Evolutionary conservation across 257 asterid species (phyloP), one percentile per base, ranked within the genome.

Genomic region (Voacanga thouarsii): DNA sequence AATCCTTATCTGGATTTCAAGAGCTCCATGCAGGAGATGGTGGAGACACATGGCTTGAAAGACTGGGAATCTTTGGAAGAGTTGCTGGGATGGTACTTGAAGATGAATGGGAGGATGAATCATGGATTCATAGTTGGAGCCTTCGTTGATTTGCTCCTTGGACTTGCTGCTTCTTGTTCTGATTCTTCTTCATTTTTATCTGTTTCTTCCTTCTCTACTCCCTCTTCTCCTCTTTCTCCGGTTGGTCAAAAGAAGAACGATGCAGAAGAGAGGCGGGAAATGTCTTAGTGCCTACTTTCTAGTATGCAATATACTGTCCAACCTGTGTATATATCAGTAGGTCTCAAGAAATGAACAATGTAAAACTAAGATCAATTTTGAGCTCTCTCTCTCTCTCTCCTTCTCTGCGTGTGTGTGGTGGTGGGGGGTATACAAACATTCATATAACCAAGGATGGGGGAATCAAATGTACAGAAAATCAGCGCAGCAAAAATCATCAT

Each of bases 21-120:
- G 91, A 87, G 75, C 57, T 94, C 99, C 6, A 94, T 94, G 94
- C 80, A 84, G 50, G 99, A 94, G 49, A 92, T 94, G 99, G 93
- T 94, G 88, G 95, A 92, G 88, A 84, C 82, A 56, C 89, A 89
- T 72, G 97, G 93, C 3, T 14, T 92, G 56, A 85, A 89, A 82
- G 95, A 90, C 19, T 94, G 99, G 99, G 96, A 91, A 39, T 71
- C 89, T 37, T 70, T 94, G 75, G 97, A 94, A 77, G 97, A 92
- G 82, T 74, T 94, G 81, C 82, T 94, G 16, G 89, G 87, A 12
- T 94, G 99, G 96, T 94, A 94, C 51, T 77, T 94, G 86, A 87
- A 74, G 90, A 87, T 89, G 97, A 94, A 94, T 61, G 92, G 84
- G 56, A 87, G 83, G 72, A 78, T 12, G 1, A 91, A 90, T 80